Percentiles rank a stretch among this genome's conserved stretches.
Conservation (phyloP, 441 rosid species). For the Populus trichocarpa region DNA sequence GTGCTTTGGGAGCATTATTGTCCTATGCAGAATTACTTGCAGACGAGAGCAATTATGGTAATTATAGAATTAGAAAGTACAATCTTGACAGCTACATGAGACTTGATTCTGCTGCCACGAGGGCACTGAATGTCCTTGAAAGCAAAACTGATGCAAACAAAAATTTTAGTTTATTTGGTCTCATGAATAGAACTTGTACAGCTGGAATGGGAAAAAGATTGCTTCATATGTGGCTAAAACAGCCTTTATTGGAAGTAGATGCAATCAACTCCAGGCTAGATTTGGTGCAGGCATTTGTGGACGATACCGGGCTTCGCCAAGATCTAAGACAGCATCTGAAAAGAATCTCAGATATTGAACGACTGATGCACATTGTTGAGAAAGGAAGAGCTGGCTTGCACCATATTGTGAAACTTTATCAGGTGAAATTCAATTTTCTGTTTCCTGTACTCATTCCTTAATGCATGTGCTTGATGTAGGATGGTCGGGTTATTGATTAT, state of each 20-base stretch:
- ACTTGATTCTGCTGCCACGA: conserved; percentile 90
- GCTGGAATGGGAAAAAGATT: conserved; percentile 98
- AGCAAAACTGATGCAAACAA: conserved; percentile 96
- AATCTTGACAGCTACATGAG: conserved; percentile 80
- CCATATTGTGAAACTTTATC: conserved; percentile 90
- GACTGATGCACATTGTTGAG: conserved; percentile 63
- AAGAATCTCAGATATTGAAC: conserved; percentile 83
- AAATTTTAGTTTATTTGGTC: conserved; percentile 95
- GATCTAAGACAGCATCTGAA: conserved; percentile 93
- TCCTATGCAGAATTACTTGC: conserved; percentile 83
- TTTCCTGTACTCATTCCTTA: not conserved
- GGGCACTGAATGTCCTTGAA: conserved; percentile 94
- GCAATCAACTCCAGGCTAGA: conserved; percentile 79
- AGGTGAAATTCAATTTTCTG: conserved; percentile 39
- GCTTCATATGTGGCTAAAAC: conserved; percentile 95
- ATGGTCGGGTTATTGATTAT: not conserved
- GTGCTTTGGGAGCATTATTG: conserved; percentile 81
- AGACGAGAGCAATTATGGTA: conserved; percentile 81
- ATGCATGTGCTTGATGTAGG: not conserved
- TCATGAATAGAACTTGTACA: conserved; percentile 96
- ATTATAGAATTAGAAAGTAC: conserved; percentile 58
- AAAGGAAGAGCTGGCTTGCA: conserved; percentile 77
- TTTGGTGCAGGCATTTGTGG: conserved; percentile 92
- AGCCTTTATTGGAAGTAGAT: conserved; percentile 76
- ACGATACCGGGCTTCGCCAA: conserved; percentile 86